These are phyloP conservation scores for Letharia columbiana DNA, from an alignment of 495 filamentous ascomycete genomes.

Conservation along the genomic window DNA sequence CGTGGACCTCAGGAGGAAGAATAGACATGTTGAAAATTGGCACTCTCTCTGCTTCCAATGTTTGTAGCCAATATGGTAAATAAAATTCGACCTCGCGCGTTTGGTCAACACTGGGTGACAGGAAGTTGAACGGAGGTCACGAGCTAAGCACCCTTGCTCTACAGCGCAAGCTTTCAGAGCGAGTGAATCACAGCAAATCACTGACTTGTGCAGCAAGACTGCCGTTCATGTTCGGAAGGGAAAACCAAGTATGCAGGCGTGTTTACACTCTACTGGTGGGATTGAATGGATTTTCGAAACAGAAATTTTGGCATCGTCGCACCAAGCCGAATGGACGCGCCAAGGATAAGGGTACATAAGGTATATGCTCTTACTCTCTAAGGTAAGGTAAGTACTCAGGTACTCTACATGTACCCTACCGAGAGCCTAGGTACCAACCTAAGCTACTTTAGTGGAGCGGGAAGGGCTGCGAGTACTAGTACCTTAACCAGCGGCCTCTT, in stretches of 20 bases:
- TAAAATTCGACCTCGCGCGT: background rate
- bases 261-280: background rate
- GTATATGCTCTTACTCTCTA: no score
- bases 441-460: no score
- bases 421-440: no score
- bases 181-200: background rate
- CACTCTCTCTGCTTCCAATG: background rate
- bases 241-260: background rate
- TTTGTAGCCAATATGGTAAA: background rate
- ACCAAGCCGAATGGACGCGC: background rate
- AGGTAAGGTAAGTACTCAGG: no score
- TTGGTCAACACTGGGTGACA: background rate
- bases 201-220: background rate
- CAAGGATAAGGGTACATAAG: background rate
- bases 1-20: slow-evolving; percentile 70
- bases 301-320: background rate
- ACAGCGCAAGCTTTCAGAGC: slow-evolving; percentile 5
- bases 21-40: slow-evolving; percentile 59
- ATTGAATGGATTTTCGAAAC: background rate
- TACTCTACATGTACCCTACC: no score
- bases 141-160: background rate
- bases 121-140: background rate
- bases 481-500: no score
- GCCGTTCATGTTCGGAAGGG: background rate
- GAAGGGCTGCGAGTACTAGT: no score